Percentiles rank a stretch among this genome's conserved stretches.
Conservation (phyloP, 164 flowering plant species). For the Chimonanthus salicifolius region DNA sequence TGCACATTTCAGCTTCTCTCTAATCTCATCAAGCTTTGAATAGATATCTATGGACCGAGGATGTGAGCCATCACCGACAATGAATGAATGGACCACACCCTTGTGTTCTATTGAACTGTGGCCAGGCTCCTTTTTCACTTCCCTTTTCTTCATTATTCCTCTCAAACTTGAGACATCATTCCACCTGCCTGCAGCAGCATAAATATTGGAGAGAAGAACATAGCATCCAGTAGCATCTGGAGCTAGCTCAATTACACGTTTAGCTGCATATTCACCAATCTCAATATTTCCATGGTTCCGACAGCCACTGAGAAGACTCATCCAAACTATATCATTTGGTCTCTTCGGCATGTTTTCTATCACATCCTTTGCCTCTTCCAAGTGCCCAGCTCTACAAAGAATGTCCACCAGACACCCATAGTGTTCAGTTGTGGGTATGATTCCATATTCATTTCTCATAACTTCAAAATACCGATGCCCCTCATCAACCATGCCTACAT, state of each 20-base stretch:
- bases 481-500: slow-evolving; percentile 11
- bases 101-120: slow-evolving; percentile 14
- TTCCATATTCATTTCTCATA: slow-evolving; percentile 13
- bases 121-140: slow-evolving; percentile 19
- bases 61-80: slow-evolving; percentile 16
- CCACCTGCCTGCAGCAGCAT: slow-evolving; percentile 17
- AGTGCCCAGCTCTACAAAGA: slow-evolving; percentile 17
- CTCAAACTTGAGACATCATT: slow-evolving; percentile 12
- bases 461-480: slow-evolving; percentile 10
- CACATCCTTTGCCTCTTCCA: slow-evolving; percentile 18
- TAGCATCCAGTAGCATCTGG: slow-evolving; percentile 14
- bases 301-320: slow-evolving; percentile 15
- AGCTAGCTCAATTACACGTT: slow-evolving; percentile 12
- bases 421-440: slow-evolving; percentile 17
- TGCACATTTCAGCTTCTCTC: slow-evolving; percentile 11
- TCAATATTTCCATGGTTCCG: slow-evolving; percentile 13
- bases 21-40: slow-evolving; percentile 19
- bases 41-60: slow-evolving; percentile 14
- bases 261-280: slow-evolving; percentile 17
- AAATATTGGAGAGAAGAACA: slow-evolving; percentile 21
- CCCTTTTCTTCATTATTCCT: slow-evolving; percentile 14
- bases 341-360: slow-evolving; percentile 16
- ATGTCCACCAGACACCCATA: slow-evolving; percentile 23
- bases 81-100: slow-evolving; percentile 11
- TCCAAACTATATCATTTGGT: slow-evolving; percentile 17